Evolutionary conservation across 352 stramenopile genomes (phyloP).

Genomic region (Pythium pyrilobum): DNA sequence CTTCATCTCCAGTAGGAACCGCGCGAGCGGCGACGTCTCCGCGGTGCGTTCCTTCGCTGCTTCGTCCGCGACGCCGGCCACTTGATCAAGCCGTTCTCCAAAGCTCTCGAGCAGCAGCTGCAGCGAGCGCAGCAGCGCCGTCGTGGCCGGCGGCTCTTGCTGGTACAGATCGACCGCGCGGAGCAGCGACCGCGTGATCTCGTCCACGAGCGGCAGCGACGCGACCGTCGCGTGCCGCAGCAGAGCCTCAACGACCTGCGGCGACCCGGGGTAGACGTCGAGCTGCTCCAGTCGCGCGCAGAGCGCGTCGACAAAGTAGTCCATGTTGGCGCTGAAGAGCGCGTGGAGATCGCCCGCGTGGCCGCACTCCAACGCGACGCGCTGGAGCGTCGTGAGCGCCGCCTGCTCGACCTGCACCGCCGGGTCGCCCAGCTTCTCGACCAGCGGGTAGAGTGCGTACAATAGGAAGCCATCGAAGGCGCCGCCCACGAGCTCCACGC

Average conservation of each 20-base stretch:
- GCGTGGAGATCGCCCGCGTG: slow-evolving; percentile 39
- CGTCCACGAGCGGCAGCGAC: slow-evolving; percentile 71
- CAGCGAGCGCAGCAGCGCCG: slow-evolving; percentile 24
- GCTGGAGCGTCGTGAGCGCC: slow-evolving; percentile 60
- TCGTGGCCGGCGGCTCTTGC: slow-evolving; percentile 12
- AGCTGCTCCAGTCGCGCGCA: slow-evolving; percentile 65
- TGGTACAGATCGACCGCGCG: slow-evolving; percentile 75
- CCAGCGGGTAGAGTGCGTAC: slow-evolving; percentile 69
- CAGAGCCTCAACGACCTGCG: slow-evolving; percentile 70
- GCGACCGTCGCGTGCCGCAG: slow-evolving; percentile 53
- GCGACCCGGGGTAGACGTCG: slow-evolving; percentile 62
- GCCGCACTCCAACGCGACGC: slow-evolving; percentile 54
- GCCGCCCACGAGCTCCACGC: slow-evolving; percentile 49
- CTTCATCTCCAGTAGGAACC: slow-evolving; percentile 67
- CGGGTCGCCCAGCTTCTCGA: slow-evolving; percentile 73
- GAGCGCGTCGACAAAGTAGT: slow-evolving; percentile 84
- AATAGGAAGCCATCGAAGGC: slow-evolving; percentile 65
- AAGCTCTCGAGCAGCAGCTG: slow-evolving; percentile 38
- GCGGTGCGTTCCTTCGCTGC: not conserved
- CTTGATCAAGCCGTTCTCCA: not conserved
- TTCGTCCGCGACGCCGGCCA: not conserved
- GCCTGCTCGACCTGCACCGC: slow-evolving; percentile 59
- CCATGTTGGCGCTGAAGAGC: slow-evolving; percentile 79
- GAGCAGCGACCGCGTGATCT: slow-evolving; percentile 66
- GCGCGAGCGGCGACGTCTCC: slow-evolving; percentile 24